These are phyloP conservation scores for Xanthoconium purpureum DNA, from an alignment of 768 basidiomycete species.

Conservation along the genomic window DNA sequence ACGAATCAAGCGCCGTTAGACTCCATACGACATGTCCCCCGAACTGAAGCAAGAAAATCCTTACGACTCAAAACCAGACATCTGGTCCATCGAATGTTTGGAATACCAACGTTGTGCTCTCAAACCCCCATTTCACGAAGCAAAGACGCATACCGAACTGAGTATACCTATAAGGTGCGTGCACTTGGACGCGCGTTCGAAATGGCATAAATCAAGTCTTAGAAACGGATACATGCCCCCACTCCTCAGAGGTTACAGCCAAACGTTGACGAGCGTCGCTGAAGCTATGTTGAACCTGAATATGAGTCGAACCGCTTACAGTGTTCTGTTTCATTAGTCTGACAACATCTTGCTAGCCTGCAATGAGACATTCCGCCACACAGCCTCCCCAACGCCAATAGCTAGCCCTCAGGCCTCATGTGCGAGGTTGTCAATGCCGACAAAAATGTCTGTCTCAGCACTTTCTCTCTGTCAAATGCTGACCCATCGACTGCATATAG, in stretches of 20 bases:
- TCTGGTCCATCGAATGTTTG: conserved; percentile 97
- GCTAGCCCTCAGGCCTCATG: conserved; percentile 61
- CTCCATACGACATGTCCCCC: conserved; percentile 99
- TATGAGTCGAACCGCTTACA: conserved; percentile 39
- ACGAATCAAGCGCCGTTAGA: conserved; percentile 59
- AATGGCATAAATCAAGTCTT: not conserved
- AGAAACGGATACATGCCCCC: conserved; percentile 92
- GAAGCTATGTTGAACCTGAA: conserved; percentile 86
- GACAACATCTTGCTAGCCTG: conserved; percentile 49
- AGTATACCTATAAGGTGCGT: conserved; percentile 74
- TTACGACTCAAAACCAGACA: conserved; percentile 97
- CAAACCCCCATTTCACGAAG: conserved; percentile 91
- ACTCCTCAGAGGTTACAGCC: conserved; percentile 79
- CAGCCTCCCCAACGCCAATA: conserved; percentile 82
- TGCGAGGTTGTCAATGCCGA: conserved; percentile 74
- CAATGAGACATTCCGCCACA: conserved; percentile 79
- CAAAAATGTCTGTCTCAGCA: conserved; percentile 56
- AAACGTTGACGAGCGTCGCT: conserved; percentile 66
- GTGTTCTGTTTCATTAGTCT: not conserved
- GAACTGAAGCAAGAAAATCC: conserved; percentile 96
- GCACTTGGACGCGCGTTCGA: not conserved
- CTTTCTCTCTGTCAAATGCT: not conserved
- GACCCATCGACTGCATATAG: conserved; percentile 33
- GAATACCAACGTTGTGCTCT: conserved; percentile 95
- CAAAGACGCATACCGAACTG: conserved; percentile 84